Evolutionary conservation across 2,329 filamentous ascomycete genomes (phyloP).

Genomic region (Claviceps fusiformis): DNA sequence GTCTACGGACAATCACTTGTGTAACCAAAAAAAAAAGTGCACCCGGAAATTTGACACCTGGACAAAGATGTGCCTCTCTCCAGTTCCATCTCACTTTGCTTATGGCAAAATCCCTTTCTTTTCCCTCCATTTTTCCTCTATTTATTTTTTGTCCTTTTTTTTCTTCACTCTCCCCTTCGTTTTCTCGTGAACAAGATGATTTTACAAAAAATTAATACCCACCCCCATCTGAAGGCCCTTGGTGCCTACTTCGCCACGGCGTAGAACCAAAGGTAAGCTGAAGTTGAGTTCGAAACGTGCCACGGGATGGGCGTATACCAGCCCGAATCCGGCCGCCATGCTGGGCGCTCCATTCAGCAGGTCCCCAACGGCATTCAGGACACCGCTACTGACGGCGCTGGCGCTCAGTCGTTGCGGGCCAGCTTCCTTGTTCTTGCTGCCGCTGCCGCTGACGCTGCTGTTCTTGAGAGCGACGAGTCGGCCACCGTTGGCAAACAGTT

Average conservation of each 20-base stretch:
- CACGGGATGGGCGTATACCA: constrained; percentile 90
- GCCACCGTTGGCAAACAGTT: constrained; percentile 85
- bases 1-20: too few species aligned
- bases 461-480: constrained; percentile 64
- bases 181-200: not conserved
- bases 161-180: not conserved
- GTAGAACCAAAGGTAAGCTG: constrained; percentile 67
- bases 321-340: constrained; percentile 70
- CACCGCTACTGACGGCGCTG: constrained; percentile 35
- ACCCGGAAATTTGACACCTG: too few species aligned
- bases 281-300: constrained; percentile 96
- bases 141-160: not conserved
- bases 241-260: constrained; percentile 71
- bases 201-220: constrained; percentile 83
- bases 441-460: constrained; percentile 36
- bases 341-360: constrained; percentile 68
- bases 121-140: not conserved
- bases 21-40: too few species aligned
- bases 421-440: constrained; percentile 31
- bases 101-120: not conserved
- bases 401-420: constrained; percentile 21
- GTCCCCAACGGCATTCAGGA: constrained; percentile 52
- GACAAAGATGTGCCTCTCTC: not conserved
- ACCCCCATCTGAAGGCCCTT: constrained; percentile 95
- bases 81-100: not conserved